Conservation (phyloP, 805 yeast species). For the Komagataella ulmi region DNA sequence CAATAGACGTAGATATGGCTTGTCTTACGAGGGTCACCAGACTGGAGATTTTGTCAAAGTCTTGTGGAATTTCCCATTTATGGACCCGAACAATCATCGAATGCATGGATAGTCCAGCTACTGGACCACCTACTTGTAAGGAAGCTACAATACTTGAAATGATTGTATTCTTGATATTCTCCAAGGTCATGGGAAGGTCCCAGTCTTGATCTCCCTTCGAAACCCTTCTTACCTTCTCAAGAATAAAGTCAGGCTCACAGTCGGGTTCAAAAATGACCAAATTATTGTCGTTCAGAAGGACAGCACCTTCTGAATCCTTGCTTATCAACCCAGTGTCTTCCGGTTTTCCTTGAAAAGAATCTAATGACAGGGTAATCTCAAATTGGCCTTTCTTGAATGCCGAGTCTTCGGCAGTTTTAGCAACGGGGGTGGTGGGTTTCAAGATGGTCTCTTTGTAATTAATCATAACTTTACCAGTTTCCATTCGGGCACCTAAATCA, state of each 20-base stretch:
- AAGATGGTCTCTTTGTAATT: slow-evolving; percentile 68
- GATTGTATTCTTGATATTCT: slow-evolving; percentile 38
- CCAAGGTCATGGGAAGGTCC: slow-evolving; percentile 32
- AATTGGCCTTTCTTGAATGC: slow-evolving; percentile 7
- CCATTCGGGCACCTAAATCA: slow-evolving; percentile 73
- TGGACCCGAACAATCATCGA: slow-evolving; percentile 43
- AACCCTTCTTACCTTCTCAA: slow-evolving; percentile 8
- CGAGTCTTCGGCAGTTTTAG: slow-evolving; percentile 5
- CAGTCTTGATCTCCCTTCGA: slow-evolving; percentile 24
- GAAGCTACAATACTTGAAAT: slow-evolving; percentile 48
- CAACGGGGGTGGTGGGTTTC: slow-evolving; percentile 9
- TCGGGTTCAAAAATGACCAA: slow-evolving; percentile 22
- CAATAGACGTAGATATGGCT: slow-evolving; percentile 26
- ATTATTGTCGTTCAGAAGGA: slow-evolving; percentile 35
- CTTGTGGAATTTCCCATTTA: slow-evolving; percentile 40
- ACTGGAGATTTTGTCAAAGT: slow-evolving; percentile 16
- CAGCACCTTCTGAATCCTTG: slow-evolving; percentile 24
- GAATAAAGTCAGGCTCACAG: slow-evolving; percentile 11
- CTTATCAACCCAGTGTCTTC: slow-evolving; percentile 13
- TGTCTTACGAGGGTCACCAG: slow-evolving; percentile 32
- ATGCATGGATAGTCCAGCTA: slow-evolving; percentile 43
- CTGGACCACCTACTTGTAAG: slow-evolving; percentile 55
- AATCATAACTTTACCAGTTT: slow-evolving; percentile 74
- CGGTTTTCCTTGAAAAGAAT: slow-evolving; percentile 10
- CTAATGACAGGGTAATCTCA: slow-evolving; percentile 12